Percentiles rank a stretch among this genome's conserved stretches.
Conservation (phyloP, 345 rosid species). For the Camelina sativa region DNA sequence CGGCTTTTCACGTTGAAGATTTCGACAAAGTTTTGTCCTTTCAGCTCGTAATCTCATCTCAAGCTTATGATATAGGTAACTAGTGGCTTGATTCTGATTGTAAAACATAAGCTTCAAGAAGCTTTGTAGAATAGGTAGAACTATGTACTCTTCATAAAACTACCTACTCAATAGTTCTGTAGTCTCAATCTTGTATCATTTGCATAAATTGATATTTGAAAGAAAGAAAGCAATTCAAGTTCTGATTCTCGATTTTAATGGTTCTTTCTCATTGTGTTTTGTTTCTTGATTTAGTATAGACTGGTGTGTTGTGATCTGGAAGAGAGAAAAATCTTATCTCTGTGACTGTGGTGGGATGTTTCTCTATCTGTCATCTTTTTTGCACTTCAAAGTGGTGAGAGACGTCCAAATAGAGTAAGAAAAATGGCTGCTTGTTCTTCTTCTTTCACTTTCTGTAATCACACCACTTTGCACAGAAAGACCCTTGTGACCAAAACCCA, state of each 20-base stretch:
- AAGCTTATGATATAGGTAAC: constrained; percentile 20
- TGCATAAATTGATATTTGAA: constrained; percentile 2
- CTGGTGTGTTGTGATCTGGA: not conserved
- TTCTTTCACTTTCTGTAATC: constrained; percentile 25
- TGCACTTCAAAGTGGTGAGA: not conserved
- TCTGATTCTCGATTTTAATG: not conserved
- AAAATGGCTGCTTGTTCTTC: constrained; percentile 43
- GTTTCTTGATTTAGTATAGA: constrained; percentile 5
- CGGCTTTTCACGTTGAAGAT: constrained; percentile 34
- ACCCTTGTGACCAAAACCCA: constrained; percentile 25
- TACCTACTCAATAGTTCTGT: constrained; percentile 38
- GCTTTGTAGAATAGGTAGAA: constrained; percentile 27
- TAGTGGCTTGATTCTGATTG: constrained; percentile 15
- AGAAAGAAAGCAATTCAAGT: not conserved
- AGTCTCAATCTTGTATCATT: constrained; percentile 26
- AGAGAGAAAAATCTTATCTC: constrained; percentile 23
- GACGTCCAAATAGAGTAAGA: not conserved
- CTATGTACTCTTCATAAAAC: constrained; percentile 24
- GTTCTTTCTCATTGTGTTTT: constrained; percentile 14
- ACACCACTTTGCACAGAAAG: constrained; percentile 30
- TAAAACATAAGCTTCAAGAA: constrained; percentile 13
- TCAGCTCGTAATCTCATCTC: constrained; percentile 26
- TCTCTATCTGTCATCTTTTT: constrained; percentile 32
- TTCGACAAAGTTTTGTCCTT: constrained; percentile 6
- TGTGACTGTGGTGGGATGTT: constrained; percentile 21